Percentiles rank a stretch among this genome's conserved stretches.
These are phyloP conservation scores for Sporisorium graminicola DNA, from an alignment of 1,284 basidiomycete species.

Conservation along the genomic window DNA sequence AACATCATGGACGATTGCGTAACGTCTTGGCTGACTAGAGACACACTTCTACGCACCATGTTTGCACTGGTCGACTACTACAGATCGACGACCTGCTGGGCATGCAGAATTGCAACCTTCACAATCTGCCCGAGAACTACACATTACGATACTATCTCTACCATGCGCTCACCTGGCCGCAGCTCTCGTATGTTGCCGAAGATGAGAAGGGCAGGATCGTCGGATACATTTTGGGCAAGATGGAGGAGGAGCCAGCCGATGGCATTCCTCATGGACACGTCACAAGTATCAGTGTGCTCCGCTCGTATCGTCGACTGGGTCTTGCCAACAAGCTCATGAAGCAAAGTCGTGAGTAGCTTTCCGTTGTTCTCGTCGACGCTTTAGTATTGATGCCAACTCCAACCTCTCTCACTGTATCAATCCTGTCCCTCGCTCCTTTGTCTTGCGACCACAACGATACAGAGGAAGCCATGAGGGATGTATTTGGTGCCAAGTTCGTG, in stretches of 20 bases:
- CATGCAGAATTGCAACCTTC: conserved; percentile 69
- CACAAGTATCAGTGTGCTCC: conserved; percentile 67
- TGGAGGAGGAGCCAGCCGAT: conserved; percentile 73
- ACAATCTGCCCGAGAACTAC: conserved; percentile 69
- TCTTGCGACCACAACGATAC: not conserved
- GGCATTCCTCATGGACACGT: conserved; percentile 69
- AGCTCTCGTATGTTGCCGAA: conserved; percentile 92
- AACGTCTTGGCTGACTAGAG: not conserved
- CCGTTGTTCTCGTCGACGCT: no score
- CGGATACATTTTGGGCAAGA: conserved; percentile 93
- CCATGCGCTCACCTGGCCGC: conserved; percentile 90
- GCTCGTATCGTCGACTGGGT: conserved; percentile 65
- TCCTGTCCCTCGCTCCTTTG: no score
- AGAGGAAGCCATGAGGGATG: conserved; percentile 68
- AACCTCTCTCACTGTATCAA: no score
- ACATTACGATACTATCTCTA: conserved; percentile 76
- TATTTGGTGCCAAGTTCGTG: conserved; percentile 66
- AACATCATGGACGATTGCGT: not conserved
- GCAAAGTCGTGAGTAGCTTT: conserved; percentile 63
- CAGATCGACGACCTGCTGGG: conserved; percentile 66
- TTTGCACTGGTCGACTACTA: not conserved
- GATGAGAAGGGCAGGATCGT: conserved; percentile 89
- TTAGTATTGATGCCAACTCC: no score
- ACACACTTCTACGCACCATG: not conserved
- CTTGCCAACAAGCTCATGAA: conserved; percentile 69